Conservation (phyloP, 768 basidiomycete genomes). For the Boletus reticuloceps region DNA sequence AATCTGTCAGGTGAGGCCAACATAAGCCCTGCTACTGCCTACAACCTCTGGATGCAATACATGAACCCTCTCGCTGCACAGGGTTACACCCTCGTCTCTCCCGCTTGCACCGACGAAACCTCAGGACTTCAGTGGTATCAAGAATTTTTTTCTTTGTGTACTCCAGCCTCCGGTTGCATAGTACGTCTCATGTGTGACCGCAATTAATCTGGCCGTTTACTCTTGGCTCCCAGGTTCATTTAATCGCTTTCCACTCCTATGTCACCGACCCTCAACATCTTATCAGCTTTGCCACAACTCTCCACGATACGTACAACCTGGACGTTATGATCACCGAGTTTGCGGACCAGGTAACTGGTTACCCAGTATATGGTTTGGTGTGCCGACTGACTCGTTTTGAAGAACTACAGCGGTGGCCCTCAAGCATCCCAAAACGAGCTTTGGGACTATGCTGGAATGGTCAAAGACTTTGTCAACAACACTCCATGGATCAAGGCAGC, state of each 20-base stretch:
- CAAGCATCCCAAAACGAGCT: slow-evolving; percentile 40
- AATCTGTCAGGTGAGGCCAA: slow-evolving; percentile 73
- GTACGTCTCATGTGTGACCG: slow-evolving; percentile 37
- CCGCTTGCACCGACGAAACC: slow-evolving; percentile 73
- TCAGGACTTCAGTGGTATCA: no score
- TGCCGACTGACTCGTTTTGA: slow-evolving; percentile 2
- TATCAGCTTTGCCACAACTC: slow-evolving; percentile 47
- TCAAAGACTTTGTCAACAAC: slow-evolving; percentile 43
- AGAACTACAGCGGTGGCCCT: slow-evolving; percentile 53
- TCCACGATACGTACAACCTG: slow-evolving; percentile 41
- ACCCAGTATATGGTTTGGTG: neutral
- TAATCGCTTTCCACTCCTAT: slow-evolving; percentile 69
- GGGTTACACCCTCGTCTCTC: slow-evolving; percentile 61
- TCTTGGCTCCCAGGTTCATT: slow-evolving; percentile 44
- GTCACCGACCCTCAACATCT: slow-evolving; percentile 46
- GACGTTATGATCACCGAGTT: slow-evolving; percentile 65
- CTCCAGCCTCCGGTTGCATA: slow-evolving; percentile 34
- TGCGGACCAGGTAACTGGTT: slow-evolving; percentile 54
- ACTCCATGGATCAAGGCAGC: slow-evolving; percentile 35
- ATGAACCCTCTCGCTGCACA: slow-evolving; percentile 52
- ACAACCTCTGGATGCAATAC: slow-evolving; percentile 55
- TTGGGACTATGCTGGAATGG: slow-evolving; percentile 42
- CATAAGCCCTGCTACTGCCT: slow-evolving; percentile 49
- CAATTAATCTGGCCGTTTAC: neutral
- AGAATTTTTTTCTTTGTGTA: slow-evolving; percentile 47